Evolutionary conservation across 805 yeast genomes (phyloP), one percentile per base, ranked within the genome.

Genomic region (Phaffomyces antillensis): DNA sequence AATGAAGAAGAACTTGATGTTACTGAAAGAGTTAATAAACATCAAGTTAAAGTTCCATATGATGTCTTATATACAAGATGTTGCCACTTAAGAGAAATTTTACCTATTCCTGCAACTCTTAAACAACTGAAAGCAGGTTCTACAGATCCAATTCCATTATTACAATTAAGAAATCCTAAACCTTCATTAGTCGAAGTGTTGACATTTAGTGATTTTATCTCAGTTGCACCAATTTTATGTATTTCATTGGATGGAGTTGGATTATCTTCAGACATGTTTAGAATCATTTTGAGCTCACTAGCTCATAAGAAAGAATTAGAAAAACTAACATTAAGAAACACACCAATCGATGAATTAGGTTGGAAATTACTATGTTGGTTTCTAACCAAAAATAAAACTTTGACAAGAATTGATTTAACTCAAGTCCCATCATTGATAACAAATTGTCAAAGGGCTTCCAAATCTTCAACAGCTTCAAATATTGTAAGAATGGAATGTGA

Each of bases 141-240:
- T 1, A 74, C 79, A 42, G 85, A 86, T n/a, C 95, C 96, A 2
- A 68, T 90, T n/a, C 82, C 93, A 1, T 54, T 80, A 12, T 60
- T 90, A 43, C 90, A 84, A 54, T 61, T 91, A 49, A 73, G 88
- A 58, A 90, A 90, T 55, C 95, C 96, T 4, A 72, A 79, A 42
- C 98, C 98, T 0, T 86, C 96, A 0, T 68, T 86, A 72, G 82
- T 90, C 40, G 98, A 90, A 63, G 76, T 90, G 26, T 76, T 86
- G 53, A 80, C 96, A 0, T 86, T 90, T 58, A 78, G 95, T 15
- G 98, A 90, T 62, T 91, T 90, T 54, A 66, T 90, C 25, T 72
- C 96, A 41, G 79, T 88, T 43, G 93, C 95, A 0, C 96, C 96
- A 0, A 75, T 90, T 7, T 70, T 81, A 18, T 81, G 89, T 60